Evolutionary conservation across 352 stramenopile genomes (phyloP).

Genomic region (Phytophthora constricta): DNA sequence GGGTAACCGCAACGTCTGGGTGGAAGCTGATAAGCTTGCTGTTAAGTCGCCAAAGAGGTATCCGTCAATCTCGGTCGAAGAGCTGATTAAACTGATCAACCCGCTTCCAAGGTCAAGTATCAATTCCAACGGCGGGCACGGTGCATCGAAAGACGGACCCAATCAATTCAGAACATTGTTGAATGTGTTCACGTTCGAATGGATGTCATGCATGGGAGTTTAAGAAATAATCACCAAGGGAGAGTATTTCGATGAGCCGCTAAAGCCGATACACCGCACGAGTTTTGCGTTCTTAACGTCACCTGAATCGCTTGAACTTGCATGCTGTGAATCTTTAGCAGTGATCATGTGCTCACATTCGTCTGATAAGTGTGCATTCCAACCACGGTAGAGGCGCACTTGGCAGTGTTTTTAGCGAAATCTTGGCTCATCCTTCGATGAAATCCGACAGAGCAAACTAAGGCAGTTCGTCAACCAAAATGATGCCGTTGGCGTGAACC

Average conservation of each 20-base stretch:
- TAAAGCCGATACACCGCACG: no score
- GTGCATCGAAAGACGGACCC: background rate
- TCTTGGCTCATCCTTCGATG: no score
- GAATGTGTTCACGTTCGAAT: background rate
- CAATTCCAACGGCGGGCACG: background rate
- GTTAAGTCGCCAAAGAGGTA: background rate
- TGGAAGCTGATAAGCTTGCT: background rate
- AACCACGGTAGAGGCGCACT: no score
- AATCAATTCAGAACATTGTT: background rate
- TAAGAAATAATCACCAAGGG: background rate
- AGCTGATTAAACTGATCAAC: background rate
- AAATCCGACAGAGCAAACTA: no score
- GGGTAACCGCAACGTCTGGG: constrained; percentile 1
- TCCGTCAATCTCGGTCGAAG: background rate
- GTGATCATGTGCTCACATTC: no score
- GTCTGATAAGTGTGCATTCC: no score
- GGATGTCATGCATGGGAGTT: background rate
- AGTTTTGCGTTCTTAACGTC: no score
- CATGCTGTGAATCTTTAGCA: no score
- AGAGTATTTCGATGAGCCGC: background rate
- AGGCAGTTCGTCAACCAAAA: no score
- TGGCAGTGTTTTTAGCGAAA: no score
- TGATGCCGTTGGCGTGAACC: no score
- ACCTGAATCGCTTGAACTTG: no score
- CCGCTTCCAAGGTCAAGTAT: background rate